These are phyloP conservation scores for Pisolithus thermaeus DNA, from an alignment of 1,284 basidiomycete species.

Conservation along the genomic window DNA sequence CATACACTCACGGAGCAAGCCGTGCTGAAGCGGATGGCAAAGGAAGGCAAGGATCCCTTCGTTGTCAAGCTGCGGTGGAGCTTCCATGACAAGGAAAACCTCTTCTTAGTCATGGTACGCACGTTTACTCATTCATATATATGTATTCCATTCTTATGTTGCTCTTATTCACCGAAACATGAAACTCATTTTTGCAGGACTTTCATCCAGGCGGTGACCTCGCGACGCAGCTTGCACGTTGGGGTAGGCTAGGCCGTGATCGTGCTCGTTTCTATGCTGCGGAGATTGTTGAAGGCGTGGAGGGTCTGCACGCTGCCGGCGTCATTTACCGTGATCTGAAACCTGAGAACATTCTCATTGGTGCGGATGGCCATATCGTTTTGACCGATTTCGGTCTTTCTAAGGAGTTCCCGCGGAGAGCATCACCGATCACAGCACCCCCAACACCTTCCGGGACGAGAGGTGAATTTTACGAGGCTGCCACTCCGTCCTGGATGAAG, in stretches of 20 bases:
- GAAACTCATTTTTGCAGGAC: constrained; percentile 48
- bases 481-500: constrained; percentile 70
- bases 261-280: constrained; percentile 93
- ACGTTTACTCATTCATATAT: constrained; percentile 12
- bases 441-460: constrained; percentile 50
- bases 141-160: constrained; percentile 18
- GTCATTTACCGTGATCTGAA: constrained; percentile 90
- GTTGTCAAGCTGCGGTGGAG: constrained; percentile 93
- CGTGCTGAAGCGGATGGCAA: constrained; percentile 86
- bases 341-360: constrained; percentile 94
- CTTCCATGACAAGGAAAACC: constrained; percentile 93
- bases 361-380: constrained; percentile 89
- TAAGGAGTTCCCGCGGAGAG: constrained; percentile 72
- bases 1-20: constrained; percentile 95
- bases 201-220: constrained; percentile 96
- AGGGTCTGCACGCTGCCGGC: constrained; percentile 82
- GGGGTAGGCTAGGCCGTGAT: constrained; percentile 88
- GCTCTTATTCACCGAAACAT: constrained; percentile 16
- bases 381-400: constrained; percentile 94
- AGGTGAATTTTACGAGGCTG: constrained; percentile 48
- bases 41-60: constrained; percentile 79
- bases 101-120: constrained; percentile 83
- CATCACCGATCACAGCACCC: constrained; percentile 42
- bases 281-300: constrained; percentile 93
- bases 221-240: constrained; percentile 91